Conservation (phyloP, 2,329 filamentous ascomycete species). For the Aspergillus jensenii region DNA sequence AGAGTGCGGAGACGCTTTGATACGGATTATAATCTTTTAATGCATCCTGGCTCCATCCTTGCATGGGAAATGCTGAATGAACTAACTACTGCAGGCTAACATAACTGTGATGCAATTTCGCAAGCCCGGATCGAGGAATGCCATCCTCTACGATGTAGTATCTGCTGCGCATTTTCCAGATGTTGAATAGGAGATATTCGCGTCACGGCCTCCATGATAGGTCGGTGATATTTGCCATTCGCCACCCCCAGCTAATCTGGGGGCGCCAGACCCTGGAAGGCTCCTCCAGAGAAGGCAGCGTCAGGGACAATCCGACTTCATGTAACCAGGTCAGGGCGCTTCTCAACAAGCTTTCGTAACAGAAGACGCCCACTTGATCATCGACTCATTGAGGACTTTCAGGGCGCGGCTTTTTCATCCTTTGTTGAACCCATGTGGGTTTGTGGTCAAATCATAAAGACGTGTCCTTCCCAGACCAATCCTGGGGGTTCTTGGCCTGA, state of each 20-base stretch:
- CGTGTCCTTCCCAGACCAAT: background rate
- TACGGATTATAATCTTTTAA: too few species aligned
- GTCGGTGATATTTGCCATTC: background rate
- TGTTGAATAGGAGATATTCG: background rate
- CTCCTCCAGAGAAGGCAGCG: background rate
- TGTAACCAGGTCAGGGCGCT: background rate
- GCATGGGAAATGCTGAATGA: background rate
- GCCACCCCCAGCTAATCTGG: slow-evolving; percentile 2
- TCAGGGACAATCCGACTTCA: background rate
- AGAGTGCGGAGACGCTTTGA: background rate
- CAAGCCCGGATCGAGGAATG: background rate
- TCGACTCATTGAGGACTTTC: background rate
- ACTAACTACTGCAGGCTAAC: slow-evolving; percentile 5
- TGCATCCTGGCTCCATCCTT: background rate
- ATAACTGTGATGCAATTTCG: slow-evolving; percentile 3
- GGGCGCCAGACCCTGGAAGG: background rate
- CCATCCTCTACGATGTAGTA: background rate
- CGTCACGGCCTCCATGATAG: background rate
- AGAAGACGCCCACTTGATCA: background rate
- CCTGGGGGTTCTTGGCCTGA: background rate
- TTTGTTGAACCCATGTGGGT: background rate
- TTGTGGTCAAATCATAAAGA: slow-evolving; percentile 5
- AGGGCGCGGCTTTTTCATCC: background rate
- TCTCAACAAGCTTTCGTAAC: background rate
- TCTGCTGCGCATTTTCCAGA: slow-evolving; percentile 2